A percentile compares a stretch with the other conserved stretches of the same genome.
phyloP scores from a whole-genome alignment of 225 moss, liverwort and hornwort species.

The Pleurozium schreberi region DNA sequence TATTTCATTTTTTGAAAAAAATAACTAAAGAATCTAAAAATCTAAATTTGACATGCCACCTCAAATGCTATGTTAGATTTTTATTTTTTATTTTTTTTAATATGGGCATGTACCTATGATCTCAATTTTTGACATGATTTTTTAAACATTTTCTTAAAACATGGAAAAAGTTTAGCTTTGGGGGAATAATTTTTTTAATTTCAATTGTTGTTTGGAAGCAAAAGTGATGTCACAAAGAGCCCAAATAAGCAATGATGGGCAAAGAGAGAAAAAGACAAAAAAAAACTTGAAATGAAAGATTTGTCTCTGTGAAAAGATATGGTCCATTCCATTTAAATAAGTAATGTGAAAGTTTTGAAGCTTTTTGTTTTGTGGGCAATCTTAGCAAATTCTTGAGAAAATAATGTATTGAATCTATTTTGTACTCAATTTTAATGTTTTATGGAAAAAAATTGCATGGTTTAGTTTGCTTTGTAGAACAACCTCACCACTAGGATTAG shows the following conservation, averaged over 20 bases:
- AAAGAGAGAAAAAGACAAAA: background rate
- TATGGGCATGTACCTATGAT: background rate
- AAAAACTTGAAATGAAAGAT: no score
- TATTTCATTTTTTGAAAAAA: no score
- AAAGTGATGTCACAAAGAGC: background rate
- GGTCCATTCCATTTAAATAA: background rate
- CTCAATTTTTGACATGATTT: no score
- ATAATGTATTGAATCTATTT: background rate
- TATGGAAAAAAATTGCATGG: background rate
- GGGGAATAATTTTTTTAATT: background rate
- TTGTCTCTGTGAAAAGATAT: background rate
- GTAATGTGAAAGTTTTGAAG: background rate
- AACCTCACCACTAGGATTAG: background rate
- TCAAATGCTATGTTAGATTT: no score
- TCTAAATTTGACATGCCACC: no score
- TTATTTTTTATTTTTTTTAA: no score
- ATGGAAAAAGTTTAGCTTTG: background rate
- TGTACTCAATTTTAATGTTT: background rate
- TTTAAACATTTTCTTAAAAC: background rate
- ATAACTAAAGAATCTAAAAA: no score
- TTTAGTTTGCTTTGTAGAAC: background rate
- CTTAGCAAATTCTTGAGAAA: background rate
- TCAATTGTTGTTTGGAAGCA: rapidly evolving
- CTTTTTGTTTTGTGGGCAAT: background rate
- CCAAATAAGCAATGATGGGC: rapidly evolving